phyloP scores from a whole-genome alignment of 108 stramenopile genomes.

The Aurantiochytrium sp. region DNA sequence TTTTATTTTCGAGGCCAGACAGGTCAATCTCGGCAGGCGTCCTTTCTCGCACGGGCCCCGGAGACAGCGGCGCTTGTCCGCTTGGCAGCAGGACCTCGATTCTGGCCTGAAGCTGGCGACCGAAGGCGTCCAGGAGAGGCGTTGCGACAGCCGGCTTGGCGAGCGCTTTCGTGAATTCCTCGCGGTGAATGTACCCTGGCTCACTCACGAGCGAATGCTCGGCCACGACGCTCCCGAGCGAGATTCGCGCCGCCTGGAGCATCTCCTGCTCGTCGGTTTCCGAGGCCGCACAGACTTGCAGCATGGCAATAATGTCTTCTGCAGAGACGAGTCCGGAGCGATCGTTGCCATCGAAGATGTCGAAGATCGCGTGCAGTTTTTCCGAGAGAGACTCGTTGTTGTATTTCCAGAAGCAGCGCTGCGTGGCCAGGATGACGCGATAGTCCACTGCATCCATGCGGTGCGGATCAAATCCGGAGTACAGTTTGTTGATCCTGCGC shows the following conservation, averaged over 20 bases:
- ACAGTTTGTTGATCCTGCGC: not conserved
- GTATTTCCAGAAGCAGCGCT: conserved; percentile 24
- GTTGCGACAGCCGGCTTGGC: not conserved
- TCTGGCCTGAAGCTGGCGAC: not conserved
- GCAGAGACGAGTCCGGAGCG: not conserved
- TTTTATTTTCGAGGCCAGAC: not conserved
- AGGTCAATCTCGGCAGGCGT: not conserved
- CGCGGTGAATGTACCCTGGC: not conserved
- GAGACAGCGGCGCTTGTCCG: not conserved
- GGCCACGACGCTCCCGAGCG: not conserved
- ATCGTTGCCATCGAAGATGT: not conserved
- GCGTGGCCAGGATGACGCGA: not conserved
- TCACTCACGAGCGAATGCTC: not conserved
- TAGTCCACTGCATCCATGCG: not conserved
- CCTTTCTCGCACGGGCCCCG: not conserved
- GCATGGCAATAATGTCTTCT: not conserved
- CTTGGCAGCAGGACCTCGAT: not conserved
- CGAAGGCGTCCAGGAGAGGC: not conserved
- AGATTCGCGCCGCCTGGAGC: not conserved
- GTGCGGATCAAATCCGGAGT: conserved; percentile 14
- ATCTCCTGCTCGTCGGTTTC: not conserved
- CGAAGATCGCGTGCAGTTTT: not conserved
- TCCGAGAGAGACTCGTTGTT: not conserved
- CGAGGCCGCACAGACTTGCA: not conserved
- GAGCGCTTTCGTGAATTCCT: not conserved